Evolutionary conservation across 2,329 filamentous ascomycete species (phyloP), one percentile per base, ranked within the genome.

Genomic region (Keithomyces neogunnii): DNA sequence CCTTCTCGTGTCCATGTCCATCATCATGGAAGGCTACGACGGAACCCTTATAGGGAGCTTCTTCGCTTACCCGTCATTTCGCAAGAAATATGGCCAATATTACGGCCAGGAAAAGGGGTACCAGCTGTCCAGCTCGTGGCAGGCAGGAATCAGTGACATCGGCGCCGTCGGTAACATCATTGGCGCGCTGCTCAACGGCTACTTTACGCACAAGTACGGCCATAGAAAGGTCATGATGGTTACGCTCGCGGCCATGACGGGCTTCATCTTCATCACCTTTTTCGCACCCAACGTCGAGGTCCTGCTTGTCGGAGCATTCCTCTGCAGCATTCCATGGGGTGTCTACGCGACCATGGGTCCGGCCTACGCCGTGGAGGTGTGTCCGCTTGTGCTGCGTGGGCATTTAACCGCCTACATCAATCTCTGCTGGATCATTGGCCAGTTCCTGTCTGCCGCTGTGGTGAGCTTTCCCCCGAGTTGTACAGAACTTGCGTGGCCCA

Each of bases 181-280:
- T 35, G 33, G 33, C 6, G 33, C 33, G 11, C 6, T 35, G 33
- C 33, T 35, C 33, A 35, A 35, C 33, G 33, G 33, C 11, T 6
- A 7, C 6, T 11, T 35, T 7, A 11, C 11, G 6, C 6, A 35
- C 11, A 6, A 11, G 6, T 35, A 7, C 33, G 33, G 33, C 6
- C 33, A 35, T 6, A 35, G 11, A 35, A 35, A 35, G 11, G 33
- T 35, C 33, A 35, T 35, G 6, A 62, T 78, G 7, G 67, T 59
- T 1, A 65, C 71, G 0, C 60, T 80, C 35, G 51, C 66, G 1
- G 43, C 59, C 54, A 56, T 73, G 63, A 62, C 65, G 9, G 60
- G 58, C 19, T 73, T 74, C 52, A 71, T 80, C 36, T 75, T 73
- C 48, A 61, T 77, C 9, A 62, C 68, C 19, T 76, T 77, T 58